A percentile compares a stretch with the other conserved stretches of the same genome.
phyloP scores from a whole-genome alignment of 1,284 basidiomycete genomes.

The Ustilago bromivora region DNA sequence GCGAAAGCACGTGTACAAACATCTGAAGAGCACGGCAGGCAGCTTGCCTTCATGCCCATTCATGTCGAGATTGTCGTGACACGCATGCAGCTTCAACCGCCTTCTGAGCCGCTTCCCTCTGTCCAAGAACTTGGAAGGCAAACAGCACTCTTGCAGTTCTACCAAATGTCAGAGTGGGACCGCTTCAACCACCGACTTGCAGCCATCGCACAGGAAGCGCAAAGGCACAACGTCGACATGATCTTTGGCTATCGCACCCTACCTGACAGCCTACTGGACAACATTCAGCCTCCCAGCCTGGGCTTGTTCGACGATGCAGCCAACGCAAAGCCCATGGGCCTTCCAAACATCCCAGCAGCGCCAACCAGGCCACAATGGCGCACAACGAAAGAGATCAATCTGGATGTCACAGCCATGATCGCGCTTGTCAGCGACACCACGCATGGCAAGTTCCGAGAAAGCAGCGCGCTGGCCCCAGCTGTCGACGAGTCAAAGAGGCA shows the following conservation, averaged over 20 bases:
- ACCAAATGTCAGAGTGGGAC: conserved; percentile 43
- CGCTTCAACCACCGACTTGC: conserved; percentile 46
- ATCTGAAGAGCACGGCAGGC: conserved; percentile 24
- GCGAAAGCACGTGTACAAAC: conserved; percentile 28
- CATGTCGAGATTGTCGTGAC: conserved; percentile 49
- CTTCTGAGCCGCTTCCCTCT: conserved; percentile 20
- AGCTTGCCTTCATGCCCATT: conserved; percentile 22
- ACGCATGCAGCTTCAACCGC: conserved; percentile 39
- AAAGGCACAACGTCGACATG: conserved; percentile 27
- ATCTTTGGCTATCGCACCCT: conserved; percentile 34
- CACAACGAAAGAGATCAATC: conserved; percentile 48
- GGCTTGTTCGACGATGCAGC: not conserved
- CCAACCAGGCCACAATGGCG: conserved; percentile 24
- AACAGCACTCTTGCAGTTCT: conserved; percentile 23
- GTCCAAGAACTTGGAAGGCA: not conserved
- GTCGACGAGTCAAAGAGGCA: conserved; percentile 25
- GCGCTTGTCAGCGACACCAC: conserved; percentile 61
- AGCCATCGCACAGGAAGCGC: conserved; percentile 33
- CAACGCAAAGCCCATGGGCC: conserved; percentile 6
- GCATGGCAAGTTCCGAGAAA: conserved; percentile 34
- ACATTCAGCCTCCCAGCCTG: conserved; percentile 13
- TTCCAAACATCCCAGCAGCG: conserved; percentile 40
- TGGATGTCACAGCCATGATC: conserved; percentile 63
- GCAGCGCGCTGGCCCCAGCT: not conserved
- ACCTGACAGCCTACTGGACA: not conserved